Evolutionary conservation across 129 eudicot species (phyloP).

Genomic region (Tagetes patula): DNA sequence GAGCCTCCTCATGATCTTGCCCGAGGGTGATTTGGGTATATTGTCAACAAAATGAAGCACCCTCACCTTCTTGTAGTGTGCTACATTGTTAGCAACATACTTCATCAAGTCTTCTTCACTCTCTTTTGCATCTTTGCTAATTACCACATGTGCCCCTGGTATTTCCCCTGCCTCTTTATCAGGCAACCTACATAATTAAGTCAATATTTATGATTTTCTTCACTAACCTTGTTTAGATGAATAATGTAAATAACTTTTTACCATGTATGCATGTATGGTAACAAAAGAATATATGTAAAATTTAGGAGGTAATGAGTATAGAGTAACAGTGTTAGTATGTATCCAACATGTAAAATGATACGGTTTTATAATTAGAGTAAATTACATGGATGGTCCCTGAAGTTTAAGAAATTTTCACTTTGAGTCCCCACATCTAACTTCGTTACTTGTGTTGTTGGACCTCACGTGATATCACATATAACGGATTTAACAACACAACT

Average conservation of each 20-base stretch:
- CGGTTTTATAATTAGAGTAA: no score
- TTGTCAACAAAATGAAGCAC: conserved; percentile 70
- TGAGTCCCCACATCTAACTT: no score
- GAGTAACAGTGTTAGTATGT: no score
- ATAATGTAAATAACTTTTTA: not conserved
- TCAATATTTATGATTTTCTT: not conserved
- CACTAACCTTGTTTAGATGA: not conserved
- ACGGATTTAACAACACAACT: no score
- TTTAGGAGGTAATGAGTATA: no score
- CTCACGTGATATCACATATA: no score
- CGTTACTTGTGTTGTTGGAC: no score
- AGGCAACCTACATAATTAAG: conserved; percentile 51
- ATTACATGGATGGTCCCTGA: no score
- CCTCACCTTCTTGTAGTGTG: conserved; percentile 66
- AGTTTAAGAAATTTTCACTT: no score
- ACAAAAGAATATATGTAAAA: no score
- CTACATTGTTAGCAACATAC: conserved; percentile 33
- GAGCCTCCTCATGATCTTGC: conserved; percentile 89
- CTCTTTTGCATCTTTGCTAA: conserved; percentile 60
- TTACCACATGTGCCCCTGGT: conserved; percentile 91
- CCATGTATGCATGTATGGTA: no score
- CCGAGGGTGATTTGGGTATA: conserved; percentile 87
- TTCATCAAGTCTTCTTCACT: conserved; percentile 75
- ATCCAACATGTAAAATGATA: no score
- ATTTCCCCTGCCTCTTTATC: conserved; percentile 94